phyloP scores from a whole-genome alignment of 2,329 filamentous ascomycete genomes.

The Cordyceps pruinosa region DNA sequence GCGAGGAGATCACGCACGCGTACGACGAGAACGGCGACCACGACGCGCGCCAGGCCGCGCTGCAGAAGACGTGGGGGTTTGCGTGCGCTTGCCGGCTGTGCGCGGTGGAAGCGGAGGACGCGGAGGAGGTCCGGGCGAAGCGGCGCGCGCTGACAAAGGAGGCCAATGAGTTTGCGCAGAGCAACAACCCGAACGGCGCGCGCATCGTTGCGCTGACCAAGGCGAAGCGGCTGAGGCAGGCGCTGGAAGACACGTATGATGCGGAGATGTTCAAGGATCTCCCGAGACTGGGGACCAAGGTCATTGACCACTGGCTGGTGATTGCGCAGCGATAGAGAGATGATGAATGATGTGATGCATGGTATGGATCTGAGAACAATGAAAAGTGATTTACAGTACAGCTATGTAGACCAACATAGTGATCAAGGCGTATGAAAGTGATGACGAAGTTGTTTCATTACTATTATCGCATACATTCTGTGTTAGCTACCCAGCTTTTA shows the following conservation, averaged over 20 bases:
- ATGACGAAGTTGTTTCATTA: neutral
- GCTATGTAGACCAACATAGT: neutral
- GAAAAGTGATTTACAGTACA: neutral
- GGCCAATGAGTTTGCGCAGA: conserved; percentile 17
- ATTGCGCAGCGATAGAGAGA: conserved; percentile 4
- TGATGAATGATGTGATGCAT: neutral
- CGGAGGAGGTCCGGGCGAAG: conserved; percentile 13
- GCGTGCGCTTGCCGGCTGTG: conserved; percentile 31
- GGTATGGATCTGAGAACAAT: neutral
- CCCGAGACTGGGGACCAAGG: conserved; percentile 17
- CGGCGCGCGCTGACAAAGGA: conserved; percentile 18
- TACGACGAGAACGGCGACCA: conserved; percentile 25
- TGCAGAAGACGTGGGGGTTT: conserved; percentile 31
- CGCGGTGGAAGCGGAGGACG: conserved; percentile 22
- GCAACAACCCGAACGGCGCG: conserved; percentile 6
- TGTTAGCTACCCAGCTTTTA: neutral
- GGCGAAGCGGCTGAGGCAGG: conserved; percentile 19
- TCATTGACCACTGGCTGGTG: conserved; percentile 25
- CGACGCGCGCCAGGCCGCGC: conserved; percentile 16
- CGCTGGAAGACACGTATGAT: conserved; percentile 24
- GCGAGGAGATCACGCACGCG: conserved; percentile 28
- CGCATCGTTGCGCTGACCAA: conserved; percentile 18
- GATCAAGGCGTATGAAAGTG: neutral
- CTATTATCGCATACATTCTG: neutral
- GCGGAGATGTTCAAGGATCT: conserved; percentile 19